Percentiles rank a stretch among this genome's conserved stretches.
phyloP scores from a whole-genome alignment of 2,329 filamentous ascomycete species.

The Pseudogymnoascus pannorum region DNA sequence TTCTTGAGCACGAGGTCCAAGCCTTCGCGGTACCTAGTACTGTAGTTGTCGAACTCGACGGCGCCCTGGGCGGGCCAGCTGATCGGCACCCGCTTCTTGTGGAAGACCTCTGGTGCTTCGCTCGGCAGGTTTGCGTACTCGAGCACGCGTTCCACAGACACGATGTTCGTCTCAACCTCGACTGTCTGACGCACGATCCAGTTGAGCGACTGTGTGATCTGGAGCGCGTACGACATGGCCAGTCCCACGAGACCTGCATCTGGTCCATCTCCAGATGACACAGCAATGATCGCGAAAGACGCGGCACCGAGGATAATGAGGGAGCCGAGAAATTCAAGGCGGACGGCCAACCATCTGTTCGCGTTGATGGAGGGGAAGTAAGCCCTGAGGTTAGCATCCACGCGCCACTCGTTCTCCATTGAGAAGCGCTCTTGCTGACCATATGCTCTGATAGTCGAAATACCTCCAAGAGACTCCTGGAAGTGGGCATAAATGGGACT shows the following conservation, averaged over 20 bases:
- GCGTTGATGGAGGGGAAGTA: constrained; percentile 96
- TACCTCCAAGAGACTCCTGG: constrained; percentile 89
- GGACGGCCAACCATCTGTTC: constrained; percentile 88
- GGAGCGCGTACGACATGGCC: constrained; percentile 92
- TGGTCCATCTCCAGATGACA: constrained; percentile 58
- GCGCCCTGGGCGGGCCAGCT: constrained; percentile 88
- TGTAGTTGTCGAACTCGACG: constrained; percentile 88
- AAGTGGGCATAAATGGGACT: constrained; percentile 98
- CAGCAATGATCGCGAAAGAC: constrained; percentile 72
- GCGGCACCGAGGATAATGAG: constrained; percentile 87
- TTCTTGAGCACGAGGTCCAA: constrained; percentile 91
- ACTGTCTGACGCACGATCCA: constrained; percentile 99
- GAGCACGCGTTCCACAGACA: constrained; percentile 93
- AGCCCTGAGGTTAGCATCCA: constrained; percentile 87
- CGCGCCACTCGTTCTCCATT: constrained; percentile 92
- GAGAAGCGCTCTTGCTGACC: constrained; percentile 81
- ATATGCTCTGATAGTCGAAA: constrained; percentile 93
- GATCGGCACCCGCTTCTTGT: constrained; percentile 75
- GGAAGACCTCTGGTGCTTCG: constrained; percentile 90
- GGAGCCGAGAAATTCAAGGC: constrained; percentile 91
- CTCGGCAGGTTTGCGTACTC: constrained; percentile 89
- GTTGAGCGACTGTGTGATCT: constrained; percentile 95
- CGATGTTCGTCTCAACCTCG: constrained; percentile 99
- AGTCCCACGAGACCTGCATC: constrained; percentile 76
- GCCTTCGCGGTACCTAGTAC: constrained; percentile 82